Conservation (phyloP, 768 basidiomycete species). For the Psilocybe tampanensis region DNA sequence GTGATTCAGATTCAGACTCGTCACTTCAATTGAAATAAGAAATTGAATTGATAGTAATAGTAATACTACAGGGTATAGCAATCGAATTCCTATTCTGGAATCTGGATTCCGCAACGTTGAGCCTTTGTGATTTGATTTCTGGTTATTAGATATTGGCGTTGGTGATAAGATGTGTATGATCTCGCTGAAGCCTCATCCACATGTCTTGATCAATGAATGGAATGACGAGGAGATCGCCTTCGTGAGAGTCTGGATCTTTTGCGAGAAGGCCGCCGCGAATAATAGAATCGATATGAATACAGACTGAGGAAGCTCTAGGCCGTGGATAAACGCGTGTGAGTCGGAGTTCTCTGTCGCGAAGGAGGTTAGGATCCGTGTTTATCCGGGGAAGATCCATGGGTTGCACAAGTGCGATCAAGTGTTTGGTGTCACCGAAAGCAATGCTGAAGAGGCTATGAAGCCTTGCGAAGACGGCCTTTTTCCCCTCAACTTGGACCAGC, state of each 20-base stretch:
- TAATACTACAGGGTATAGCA: too few relatives aligned
- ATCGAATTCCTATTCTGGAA: too few relatives aligned
- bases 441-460: slow-evolving; percentile 13
- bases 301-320: neutral
- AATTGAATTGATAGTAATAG: too few relatives aligned
- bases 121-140: too few relatives aligned
- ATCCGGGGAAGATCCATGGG: slow-evolving; percentile 5
- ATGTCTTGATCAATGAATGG: neutral
- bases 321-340: neutral
- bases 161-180: too few relatives aligned
- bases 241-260: neutral
- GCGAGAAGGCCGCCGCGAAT: neutral
- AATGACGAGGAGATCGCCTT: neutral
- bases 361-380: neutral
- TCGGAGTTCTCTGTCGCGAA: neutral
- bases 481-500: slow-evolving; percentile 9
- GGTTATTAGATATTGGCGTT: too few relatives aligned
- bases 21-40: too few relatives aligned
- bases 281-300: neutral
- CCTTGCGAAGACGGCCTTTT: slow-evolving; percentile 8
- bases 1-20: too few relatives aligned
- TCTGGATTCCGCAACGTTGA: too few relatives aligned
- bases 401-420: slow-evolving; percentile 13
- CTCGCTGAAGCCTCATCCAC: neutral
- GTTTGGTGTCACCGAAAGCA: neutral